A percentile compares a stretch with the other conserved stretches of the same genome.
Evolutionary conservation across 2,329 filamentous ascomycete genomes (phyloP).

Genomic region (Sclerotinia glacialis): DNA sequence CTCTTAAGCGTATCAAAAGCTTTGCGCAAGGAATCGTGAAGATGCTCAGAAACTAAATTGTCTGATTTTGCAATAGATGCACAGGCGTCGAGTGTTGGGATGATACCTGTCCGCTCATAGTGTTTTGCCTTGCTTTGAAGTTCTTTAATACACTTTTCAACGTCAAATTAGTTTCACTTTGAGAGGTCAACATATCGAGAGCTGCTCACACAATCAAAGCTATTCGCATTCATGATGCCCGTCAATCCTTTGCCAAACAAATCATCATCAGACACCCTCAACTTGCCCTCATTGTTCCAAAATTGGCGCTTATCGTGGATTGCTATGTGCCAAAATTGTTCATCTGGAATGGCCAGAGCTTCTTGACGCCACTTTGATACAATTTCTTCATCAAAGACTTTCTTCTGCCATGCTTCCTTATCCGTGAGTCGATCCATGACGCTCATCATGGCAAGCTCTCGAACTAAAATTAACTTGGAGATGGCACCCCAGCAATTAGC

Average conservation of each 20-base stretch:
- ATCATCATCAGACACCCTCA: neutral
- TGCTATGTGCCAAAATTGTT: neutral
- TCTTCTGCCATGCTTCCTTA: conserved; percentile 33
- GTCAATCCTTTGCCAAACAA: neutral
- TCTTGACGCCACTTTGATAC: conserved; percentile 35
- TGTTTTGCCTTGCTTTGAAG: conserved; percentile 30
- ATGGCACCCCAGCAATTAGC: neutral
- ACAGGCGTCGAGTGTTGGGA: conserved; percentile 23
- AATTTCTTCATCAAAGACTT: conserved; percentile 34
- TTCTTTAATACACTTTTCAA: conserved; percentile 35
- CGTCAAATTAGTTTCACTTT: conserved; percentile 37
- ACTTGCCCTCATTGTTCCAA: neutral
- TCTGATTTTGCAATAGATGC: conserved; percentile 54
- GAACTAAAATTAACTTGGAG: conserved; percentile 18
- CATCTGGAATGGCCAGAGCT: conserved; percentile 31
- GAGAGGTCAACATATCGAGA: neutral
- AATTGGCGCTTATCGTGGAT: neutral
- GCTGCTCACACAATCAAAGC: conserved; percentile 12
- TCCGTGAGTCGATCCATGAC: conserved; percentile 36
- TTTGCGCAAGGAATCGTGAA: conserved; percentile 45
- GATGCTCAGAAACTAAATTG: conserved; percentile 41
- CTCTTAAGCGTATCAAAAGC: conserved; percentile 50
- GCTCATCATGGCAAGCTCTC: conserved; percentile 35
- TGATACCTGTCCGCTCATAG: conserved; percentile 27
- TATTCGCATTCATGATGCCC: neutral